phyloP scores from a whole-genome alignment of 1,284 basidiomycete genomes.

The Marasmius tenuissimus region DNA sequence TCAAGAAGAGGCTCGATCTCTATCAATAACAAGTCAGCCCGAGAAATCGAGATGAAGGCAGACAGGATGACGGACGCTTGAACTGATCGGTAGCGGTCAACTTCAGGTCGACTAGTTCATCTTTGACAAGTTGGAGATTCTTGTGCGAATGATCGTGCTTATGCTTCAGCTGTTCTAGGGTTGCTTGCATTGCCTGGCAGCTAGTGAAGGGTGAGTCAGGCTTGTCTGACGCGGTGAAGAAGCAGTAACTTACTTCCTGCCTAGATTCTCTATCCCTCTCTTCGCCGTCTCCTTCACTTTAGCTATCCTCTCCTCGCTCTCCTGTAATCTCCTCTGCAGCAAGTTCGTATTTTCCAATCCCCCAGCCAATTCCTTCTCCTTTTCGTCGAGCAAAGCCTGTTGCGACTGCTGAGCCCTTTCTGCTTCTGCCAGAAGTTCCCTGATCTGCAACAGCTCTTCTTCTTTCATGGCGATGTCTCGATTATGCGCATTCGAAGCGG shows the following conservation, averaged over 20 bases:
- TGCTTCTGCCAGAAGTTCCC: slow-evolving; percentile 1
- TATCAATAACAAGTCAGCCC: slow-evolving; percentile 10
- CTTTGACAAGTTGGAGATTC: slow-evolving; percentile 14
- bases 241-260: slow-evolving; percentile 14
- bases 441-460: background rate
- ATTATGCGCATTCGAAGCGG: background rate
- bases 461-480: slow-evolving; percentile 1
- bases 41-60: background rate
- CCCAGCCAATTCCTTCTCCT: slow-evolving; percentile 4
- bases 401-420: slow-evolving; percentile 2
- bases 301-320: slow-evolving; percentile 6
- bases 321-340: slow-evolving; percentile 2
- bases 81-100: slow-evolving; percentile 5
- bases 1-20: slow-evolving; percentile 34
- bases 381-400: background rate
- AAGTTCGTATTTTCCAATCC: background rate
- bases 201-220: slow-evolving; percentile 16
- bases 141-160: slow-evolving; percentile 21
- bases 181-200: slow-evolving; percentile 19
- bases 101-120: slow-evolving; percentile 14
- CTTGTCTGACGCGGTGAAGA: background rate
- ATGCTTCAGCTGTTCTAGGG: slow-evolving; percentile 22
- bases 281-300: slow-evolving; percentile 15
- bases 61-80: slow-evolving; percentile 1
- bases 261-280: slow-evolving; percentile 16